Evolutionary conservation across 2,329 filamentous ascomycete genomes (phyloP).

Genomic region (Arachnopeziza araneosa): DNA sequence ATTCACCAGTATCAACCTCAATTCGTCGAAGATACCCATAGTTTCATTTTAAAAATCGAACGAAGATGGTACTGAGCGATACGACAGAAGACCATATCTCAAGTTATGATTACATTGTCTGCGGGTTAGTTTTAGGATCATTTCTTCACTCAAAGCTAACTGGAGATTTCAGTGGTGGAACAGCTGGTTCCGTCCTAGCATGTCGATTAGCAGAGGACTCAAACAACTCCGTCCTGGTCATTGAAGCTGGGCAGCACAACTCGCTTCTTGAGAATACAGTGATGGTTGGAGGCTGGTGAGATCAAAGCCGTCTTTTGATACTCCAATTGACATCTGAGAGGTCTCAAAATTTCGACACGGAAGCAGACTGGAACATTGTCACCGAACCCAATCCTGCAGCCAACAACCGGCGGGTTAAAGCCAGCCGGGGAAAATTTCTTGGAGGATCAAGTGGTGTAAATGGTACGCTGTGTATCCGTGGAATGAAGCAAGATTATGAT

Average conservation of each 20-base stretch:
- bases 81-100: constrained; percentile 12
- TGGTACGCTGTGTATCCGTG: constrained; percentile 44
- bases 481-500: constrained; percentile 44
- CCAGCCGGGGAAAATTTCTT: constrained; percentile 44
- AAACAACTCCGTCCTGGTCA: constrained; percentile 40
- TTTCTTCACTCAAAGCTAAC: not conserved
- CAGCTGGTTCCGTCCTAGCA: constrained; percentile 44
- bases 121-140: constrained; percentile 14
- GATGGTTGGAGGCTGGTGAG: constrained; percentile 43
- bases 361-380: constrained; percentile 47
- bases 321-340: constrained; percentile 20
- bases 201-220: constrained; percentile 47
- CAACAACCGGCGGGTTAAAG: constrained; percentile 40
- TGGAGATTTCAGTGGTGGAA: constrained; percentile 34
- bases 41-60: not conserved
- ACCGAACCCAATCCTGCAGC: constrained; percentile 36
- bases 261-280: constrained; percentile 43
- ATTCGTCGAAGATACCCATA: not conserved
- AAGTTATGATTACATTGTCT: constrained; percentile 25
- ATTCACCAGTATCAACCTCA: not conserved
- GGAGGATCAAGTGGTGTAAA: constrained; percentile 46
- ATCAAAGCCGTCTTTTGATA: not conserved
- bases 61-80: constrained; percentile 8
- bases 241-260: constrained; percentile 43
- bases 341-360: constrained; percentile 41